Percentiles rank a stretch among this genome's conserved stretches.
These are phyloP conservation scores for Nitzschia putrida DNA, from an alignment of 108 stramenopile species.

Conservation along the genomic window DNA sequence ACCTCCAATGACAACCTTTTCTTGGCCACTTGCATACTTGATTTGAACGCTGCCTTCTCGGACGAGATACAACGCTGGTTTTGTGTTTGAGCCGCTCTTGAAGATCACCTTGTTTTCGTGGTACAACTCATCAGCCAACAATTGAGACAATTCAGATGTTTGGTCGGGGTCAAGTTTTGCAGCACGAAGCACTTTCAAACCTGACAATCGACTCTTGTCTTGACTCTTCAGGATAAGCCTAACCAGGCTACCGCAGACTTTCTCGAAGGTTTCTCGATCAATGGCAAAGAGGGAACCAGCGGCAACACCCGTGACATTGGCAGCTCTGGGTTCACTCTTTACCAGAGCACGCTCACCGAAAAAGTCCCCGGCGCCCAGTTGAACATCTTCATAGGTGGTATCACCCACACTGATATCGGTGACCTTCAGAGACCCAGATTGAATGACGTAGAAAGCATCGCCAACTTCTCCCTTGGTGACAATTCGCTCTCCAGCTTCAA, in stretches of 20 bases:
- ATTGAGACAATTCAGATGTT: slow-evolving; percentile 42
- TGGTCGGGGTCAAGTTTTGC: slow-evolving; percentile 51
- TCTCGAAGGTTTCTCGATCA: slow-evolving; percentile 41
- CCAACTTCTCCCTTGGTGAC: slow-evolving; percentile 59
- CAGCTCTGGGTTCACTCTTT: slow-evolving; percentile 35
- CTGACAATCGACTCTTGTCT: slow-evolving; percentile 49
- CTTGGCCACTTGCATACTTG: slow-evolving; percentile 6
- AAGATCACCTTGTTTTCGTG: slow-evolving; percentile 66
- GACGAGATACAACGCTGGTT: slow-evolving; percentile 57
- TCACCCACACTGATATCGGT: slow-evolving; percentile 52
- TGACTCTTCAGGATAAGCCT: slow-evolving; percentile 28
- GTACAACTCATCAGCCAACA: slow-evolving; percentile 48
- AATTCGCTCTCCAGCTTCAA: slow-evolving; percentile 57
- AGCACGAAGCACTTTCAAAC: slow-evolving; percentile 40
- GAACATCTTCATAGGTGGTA: slow-evolving; percentile 50
- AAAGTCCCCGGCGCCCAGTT: slow-evolving; percentile 46
- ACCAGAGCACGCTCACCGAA: slow-evolving; percentile 45
- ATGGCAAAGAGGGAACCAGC: slow-evolving; percentile 40
- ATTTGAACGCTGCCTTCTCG: slow-evolving; percentile 50
- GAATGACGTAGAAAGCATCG: slow-evolving; percentile 76
- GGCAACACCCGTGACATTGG: slow-evolving; percentile 53
- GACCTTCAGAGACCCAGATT: slow-evolving; percentile 55
- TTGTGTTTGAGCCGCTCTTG: slow-evolving; percentile 61
- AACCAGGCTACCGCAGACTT: slow-evolving; percentile 44
- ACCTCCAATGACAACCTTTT: slow-evolving; percentile 31